A percentile compares a stretch with the other conserved stretches of the same genome.
phyloP scores from a whole-genome alignment of 306 rosid species.

The Begonia peltatifolia region DNA sequence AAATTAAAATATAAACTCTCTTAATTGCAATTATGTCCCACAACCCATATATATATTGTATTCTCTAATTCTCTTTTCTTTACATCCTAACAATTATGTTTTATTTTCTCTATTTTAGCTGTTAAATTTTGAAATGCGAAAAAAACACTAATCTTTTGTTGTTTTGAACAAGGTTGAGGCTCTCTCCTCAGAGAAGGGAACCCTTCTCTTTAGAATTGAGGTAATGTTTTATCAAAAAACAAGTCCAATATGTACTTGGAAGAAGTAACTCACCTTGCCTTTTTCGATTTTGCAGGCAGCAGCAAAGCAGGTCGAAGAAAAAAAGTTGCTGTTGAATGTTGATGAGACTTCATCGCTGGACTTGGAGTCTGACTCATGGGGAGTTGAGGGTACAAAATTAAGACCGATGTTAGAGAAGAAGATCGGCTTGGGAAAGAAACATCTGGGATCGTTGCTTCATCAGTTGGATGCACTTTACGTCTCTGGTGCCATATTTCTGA shows the following conservation, averaged over 20 bases:
- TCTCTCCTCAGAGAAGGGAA: slow-evolving; percentile 91
- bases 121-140: neutral
- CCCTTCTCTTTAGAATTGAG: slow-evolving; percentile 76
- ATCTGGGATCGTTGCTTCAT: slow-evolving; percentile 55
- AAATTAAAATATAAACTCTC: too few relatives aligned
- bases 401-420: slow-evolving; percentile 59
- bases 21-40: too few relatives aligned
- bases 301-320: slow-evolving; percentile 69
- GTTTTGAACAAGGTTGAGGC: slow-evolving; percentile 64
- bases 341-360: slow-evolving; percentile 36
- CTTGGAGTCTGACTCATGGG: slow-evolving; percentile 64
- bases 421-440: slow-evolving; percentile 59
- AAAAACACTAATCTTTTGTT: neutral
- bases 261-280: slow-evolving; percentile 1
- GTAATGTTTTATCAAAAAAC: slow-evolving; percentile 19
- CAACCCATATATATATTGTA: too few relatives aligned
- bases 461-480: slow-evolving; percentile 69
- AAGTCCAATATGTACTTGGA: slow-evolving; percentile 5
- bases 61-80: too few relatives aligned
- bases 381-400: slow-evolving; percentile 42
- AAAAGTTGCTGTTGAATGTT: slow-evolving; percentile 24
- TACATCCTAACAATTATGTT: too few relatives aligned
- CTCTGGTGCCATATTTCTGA: slow-evolving; percentile 56
- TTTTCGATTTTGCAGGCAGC: slow-evolving; percentile 36
- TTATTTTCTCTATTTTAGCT: neutral